Evolutionary conservation across 2,329 filamentous ascomycete genomes (phyloP), one percentile per base, ranked within the genome.

Genomic region (Colletotrichum lini): DNA sequence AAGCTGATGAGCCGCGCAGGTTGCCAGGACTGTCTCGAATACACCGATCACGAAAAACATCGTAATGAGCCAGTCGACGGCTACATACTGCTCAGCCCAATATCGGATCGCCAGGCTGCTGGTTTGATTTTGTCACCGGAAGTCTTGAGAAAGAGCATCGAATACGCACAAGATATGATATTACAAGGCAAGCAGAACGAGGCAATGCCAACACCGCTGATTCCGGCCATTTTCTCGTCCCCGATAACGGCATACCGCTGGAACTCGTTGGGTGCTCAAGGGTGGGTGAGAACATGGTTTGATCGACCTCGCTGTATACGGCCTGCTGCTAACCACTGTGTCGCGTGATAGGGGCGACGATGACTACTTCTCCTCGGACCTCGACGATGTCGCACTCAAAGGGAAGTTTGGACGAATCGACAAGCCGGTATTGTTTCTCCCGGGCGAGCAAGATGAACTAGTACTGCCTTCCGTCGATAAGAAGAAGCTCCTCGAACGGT

Each of bases 351-450:
- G 90, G 8, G 92, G 92, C 13, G 92, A 93, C 69, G 95, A 98
- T 78, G 95, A 98, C 78, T 94, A 93, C 78, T 98, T 97, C 82
- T 95, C 93, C 18, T 91, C 90, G 3, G 93, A 96, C 78, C 82
- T 96, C n/a, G 80, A 83, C 0, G 82, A 86, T 42, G 84, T 88
- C 42, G 83, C 85, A 16, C 82, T 95, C 6, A 76, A 80, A 26
- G 78, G 78, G 12, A 92, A 91, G 16, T 97, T 96, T 86, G 88
- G 90, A 2, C 82, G 82, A 57, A 82, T 94, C 62, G 82, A 83
- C 52, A 85, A 87, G 63, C 88, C 90, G 1, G 79, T 94, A 0
- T 81, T 93, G 73, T 88, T 94, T 21, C 78, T 94, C 42, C 89
- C 90, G 67, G 91, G 91, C 1, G 91, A 84, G 6, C 80, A 85